Conservation (phyloP, 441 rosid species). For the Euphorbia schlechtendalii region DNA sequence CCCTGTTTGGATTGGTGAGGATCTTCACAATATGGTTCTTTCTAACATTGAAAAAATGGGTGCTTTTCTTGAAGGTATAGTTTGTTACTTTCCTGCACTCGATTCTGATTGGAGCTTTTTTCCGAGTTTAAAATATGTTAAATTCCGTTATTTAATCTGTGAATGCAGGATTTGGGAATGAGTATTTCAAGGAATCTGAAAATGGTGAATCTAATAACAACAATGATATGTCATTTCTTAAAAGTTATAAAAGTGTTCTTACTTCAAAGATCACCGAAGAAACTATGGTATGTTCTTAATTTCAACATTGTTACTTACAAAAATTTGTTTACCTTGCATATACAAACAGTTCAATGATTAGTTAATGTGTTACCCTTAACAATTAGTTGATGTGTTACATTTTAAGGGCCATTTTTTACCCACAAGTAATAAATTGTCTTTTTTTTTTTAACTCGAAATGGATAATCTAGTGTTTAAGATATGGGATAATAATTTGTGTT, state of each 20-base stretch:
- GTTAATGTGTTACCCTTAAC: neutral
- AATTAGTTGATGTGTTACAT: too few species aligned
- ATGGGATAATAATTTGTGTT: too few species aligned
- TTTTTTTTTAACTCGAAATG: too few species aligned
- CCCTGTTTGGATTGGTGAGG: conserved; percentile 83
- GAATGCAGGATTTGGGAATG: conserved; percentile 53
- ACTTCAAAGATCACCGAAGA: conserved; percentile 51
- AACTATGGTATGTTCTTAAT: conserved; percentile 36
- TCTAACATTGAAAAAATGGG: conserved; percentile 51
- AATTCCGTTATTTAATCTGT: neutral
- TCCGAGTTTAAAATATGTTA: neutral
- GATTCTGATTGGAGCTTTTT: neutral
- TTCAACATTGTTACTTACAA: too few species aligned
- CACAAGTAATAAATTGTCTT: too few species aligned
- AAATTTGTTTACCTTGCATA: neutral
- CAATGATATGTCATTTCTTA: conserved; percentile 21
- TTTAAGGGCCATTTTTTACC: too few species aligned
- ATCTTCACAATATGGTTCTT: conserved; percentile 50
- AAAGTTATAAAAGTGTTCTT: conserved; percentile 47
- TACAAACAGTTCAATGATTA: neutral
- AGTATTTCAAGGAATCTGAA: conserved; percentile 27
- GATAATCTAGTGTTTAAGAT: too few species aligned
- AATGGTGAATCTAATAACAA: conserved; percentile 17
- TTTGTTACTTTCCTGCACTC: too few species aligned
- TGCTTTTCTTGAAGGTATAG: conserved; percentile 45